These are phyloP conservation scores for Epichloe hybrida DNA, from an alignment of 2,329 filamentous ascomycete genomes.

Conservation along the genomic window DNA sequence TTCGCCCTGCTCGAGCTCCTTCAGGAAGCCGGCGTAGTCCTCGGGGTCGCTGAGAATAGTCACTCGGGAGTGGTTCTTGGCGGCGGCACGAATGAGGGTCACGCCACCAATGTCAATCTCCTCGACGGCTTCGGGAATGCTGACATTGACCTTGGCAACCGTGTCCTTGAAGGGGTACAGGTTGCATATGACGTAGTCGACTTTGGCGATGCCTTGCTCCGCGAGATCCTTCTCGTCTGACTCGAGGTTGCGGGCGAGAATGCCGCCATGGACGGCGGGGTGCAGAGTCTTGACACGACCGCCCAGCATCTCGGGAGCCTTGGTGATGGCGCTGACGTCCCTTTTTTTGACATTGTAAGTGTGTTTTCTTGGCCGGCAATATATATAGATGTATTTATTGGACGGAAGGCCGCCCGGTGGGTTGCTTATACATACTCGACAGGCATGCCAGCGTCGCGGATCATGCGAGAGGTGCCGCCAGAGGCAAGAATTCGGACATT, in stretches of 20 bases:
- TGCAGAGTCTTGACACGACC: conserved; percentile 84
- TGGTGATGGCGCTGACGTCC: conserved; percentile 94
- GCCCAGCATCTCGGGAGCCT: conserved; percentile 91
- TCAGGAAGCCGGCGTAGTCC: conserved; percentile 89
- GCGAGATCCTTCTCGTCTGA: conserved; percentile 95
- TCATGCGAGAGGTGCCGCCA: conserved; percentile 90
- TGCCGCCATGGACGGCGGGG: conserved; percentile 80
- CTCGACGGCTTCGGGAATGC: conserved; percentile 90
- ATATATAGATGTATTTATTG: too few relatives aligned
- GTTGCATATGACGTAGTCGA: conserved; percentile 96
- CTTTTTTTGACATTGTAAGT: conserved; percentile 16
- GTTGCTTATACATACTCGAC: conserved; percentile 57
- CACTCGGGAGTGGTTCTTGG: conserved; percentile 94
- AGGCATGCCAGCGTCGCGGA: conserved; percentile 86
- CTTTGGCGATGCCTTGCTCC: conserved; percentile 88
- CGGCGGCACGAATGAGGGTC: conserved; percentile 86
- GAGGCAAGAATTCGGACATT: conserved; percentile 89
- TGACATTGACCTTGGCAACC: conserved; percentile 91
- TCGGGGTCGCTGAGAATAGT: conserved; percentile 89
- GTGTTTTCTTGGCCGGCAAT: too few relatives aligned
- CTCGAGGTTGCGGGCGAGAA: conserved; percentile 85
- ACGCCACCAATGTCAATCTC: conserved; percentile 98
- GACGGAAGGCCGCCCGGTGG: too few relatives aligned
- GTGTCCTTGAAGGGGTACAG: conserved; percentile 99
- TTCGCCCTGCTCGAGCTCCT: conserved; percentile 76